A percentile compares a stretch with the other conserved stretches of the same genome.
Conservation (phyloP, 345 rosid species). For the Cardiospermum halicacabum region DNA sequence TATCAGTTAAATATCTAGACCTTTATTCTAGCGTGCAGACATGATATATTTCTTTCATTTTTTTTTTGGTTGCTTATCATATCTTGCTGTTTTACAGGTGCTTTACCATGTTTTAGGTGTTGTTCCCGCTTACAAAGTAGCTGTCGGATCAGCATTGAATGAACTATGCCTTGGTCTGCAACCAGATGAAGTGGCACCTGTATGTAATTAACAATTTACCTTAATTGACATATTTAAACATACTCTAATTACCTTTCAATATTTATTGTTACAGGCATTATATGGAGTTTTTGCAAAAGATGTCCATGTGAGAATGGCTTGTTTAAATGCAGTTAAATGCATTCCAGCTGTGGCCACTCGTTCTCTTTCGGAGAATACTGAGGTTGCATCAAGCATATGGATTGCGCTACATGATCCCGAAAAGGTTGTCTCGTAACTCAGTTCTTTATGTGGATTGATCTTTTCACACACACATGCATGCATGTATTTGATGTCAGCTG, state of each 20-base stretch:
- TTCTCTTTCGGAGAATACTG: constrained; percentile 68
- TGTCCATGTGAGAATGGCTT: constrained; percentile 94
- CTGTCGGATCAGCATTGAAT: constrained; percentile 81
- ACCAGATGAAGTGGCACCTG: constrained; percentile 77
- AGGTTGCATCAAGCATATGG: constrained; percentile 87
- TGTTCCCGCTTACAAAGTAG: constrained; percentile 81
- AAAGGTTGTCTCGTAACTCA: constrained; percentile 48
- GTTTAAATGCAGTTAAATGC: constrained; percentile 92
- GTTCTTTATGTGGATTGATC: background rate
- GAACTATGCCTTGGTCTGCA: constrained; percentile 92
- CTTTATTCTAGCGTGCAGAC: constrained; percentile 7
- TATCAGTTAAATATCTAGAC: constrained; percentile 56
- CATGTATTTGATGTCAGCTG: background rate
- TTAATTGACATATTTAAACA: background rate
- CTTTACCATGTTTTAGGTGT: constrained; percentile 85
- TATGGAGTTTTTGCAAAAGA: constrained; percentile 91
- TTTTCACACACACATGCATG: background rate
- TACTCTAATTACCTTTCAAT: constrained; percentile 5
- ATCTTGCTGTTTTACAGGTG: constrained; percentile 47
- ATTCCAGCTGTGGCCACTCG: constrained; percentile 77
- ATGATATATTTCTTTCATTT: background rate
- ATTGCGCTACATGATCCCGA: constrained; percentile 93
- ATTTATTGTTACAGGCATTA: constrained; percentile 59
- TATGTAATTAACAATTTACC: constrained; percentile 30
- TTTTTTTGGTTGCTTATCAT: constrained; percentile 13